These are phyloP conservation scores for Dipteronia dyeriana DNA, from an alignment of 345 rosid genomes.

Conservation along the genomic window DNA sequence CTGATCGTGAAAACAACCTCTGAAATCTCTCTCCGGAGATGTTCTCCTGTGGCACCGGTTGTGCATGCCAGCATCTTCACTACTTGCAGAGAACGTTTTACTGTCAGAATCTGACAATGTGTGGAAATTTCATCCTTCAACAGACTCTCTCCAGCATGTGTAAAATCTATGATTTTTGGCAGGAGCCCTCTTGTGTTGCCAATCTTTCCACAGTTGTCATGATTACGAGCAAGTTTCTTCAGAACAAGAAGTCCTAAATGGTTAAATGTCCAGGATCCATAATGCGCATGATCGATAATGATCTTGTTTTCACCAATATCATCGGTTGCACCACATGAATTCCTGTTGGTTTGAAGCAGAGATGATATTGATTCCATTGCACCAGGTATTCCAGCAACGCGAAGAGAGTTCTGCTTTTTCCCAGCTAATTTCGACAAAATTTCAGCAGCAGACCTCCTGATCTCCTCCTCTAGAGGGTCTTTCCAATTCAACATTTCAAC, in stretches of 20 bases:
- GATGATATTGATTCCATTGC: slow-evolving; percentile 95
- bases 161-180: slow-evolving; percentile 78
- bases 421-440: slow-evolving; percentile 71
- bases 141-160: slow-evolving; percentile 54
- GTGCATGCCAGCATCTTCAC: slow-evolving; percentile 84
- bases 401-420: slow-evolving; percentile 73
- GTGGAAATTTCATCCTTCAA: slow-evolving; percentile 52
- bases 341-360: slow-evolving; percentile 60
- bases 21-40: slow-evolving; percentile 77
- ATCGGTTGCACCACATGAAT: slow-evolving; percentile 52
- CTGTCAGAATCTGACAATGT: slow-evolving; percentile 55
- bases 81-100: slow-evolving; percentile 76
- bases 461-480: slow-evolving; percentile 81
- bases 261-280: slow-evolving; percentile 71
- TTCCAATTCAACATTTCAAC: slow-evolving; percentile 97
- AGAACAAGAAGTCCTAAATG: slow-evolving; percentile 79
- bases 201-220: slow-evolving; percentile 88
- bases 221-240: slow-evolving; percentile 80
- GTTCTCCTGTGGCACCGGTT: slow-evolving; percentile 69
- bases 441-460: slow-evolving; percentile 72
- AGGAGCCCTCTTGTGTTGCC: slow-evolving; percentile 89
- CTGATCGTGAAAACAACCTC: slow-evolving; percentile 88
- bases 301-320: slow-evolving; percentile 65
- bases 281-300: slow-evolving; percentile 42
- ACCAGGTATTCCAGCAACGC: slow-evolving; percentile 84